Percentiles rank a stretch among this genome's conserved stretches.
Evolutionary conservation across 139 green algal genomes (phyloP).

Genomic region (Nannochloris sp.): DNA sequence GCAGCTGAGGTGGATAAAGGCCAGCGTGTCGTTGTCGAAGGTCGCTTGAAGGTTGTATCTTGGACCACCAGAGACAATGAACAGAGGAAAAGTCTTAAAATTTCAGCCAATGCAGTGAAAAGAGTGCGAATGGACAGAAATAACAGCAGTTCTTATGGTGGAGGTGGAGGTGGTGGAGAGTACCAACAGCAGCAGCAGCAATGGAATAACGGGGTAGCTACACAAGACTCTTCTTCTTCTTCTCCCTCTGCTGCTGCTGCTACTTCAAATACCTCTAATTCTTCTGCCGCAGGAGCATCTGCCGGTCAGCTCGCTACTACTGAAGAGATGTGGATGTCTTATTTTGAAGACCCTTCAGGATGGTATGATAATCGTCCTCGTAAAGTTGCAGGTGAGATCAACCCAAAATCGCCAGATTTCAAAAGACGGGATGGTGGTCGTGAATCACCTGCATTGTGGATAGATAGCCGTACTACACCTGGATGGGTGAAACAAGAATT

Average conservation of each 20-base stretch:
- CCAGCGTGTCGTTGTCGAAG: conserved; percentile 13
- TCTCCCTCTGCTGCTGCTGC: background rate
- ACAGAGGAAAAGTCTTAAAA: background rate
- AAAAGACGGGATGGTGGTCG: conserved; percentile 9
- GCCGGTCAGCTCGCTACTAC: background rate
- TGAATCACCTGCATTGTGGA: conserved; percentile 22
- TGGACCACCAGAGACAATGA: conserved; percentile 14
- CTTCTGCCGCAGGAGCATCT: conserved; percentile 2
- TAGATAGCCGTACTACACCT: conserved; percentile 9
- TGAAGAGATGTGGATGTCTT: conserved; percentile 20
- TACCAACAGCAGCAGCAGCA: background rate
- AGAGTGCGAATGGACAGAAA: conserved; percentile 23
- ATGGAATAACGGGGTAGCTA: too few species aligned
- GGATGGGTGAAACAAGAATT: conserved; percentile 21
- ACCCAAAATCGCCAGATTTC: conserved; percentile 18
- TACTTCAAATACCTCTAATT: background rate
- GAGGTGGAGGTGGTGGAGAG: background rate
- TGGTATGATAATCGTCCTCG: conserved; percentile 13
- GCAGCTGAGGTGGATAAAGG: conserved; percentile 17
- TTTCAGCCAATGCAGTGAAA: conserved; percentile 55
- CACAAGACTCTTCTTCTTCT: background rate
- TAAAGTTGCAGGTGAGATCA: conserved; percentile 5
- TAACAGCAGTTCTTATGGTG: background rate
- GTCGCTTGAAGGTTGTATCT: conserved; percentile 15
- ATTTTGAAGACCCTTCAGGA: conserved; percentile 1